A percentile compares a stretch with the other conserved stretches of the same genome.
phyloP scores from a whole-genome alignment of 2,329 filamentous ascomycete genomes.

The Thelonectria olida region DNA sequence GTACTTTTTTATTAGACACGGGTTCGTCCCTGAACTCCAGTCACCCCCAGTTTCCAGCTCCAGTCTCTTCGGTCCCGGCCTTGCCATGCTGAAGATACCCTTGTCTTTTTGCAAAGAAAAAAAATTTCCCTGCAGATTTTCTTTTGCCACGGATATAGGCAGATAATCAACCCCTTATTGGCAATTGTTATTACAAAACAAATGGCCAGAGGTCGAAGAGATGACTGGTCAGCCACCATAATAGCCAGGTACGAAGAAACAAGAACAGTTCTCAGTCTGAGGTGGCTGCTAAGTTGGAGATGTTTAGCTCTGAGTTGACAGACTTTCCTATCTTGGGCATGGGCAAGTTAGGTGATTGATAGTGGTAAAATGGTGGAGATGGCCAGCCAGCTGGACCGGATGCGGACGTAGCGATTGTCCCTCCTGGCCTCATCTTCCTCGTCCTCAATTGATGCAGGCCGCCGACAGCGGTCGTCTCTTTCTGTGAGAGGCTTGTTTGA shows the following conservation, averaged over 20 bases:
- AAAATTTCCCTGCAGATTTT: not conserved
- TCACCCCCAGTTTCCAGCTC: not conserved
- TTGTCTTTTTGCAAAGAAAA: conserved; percentile 11
- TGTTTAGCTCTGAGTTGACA: not conserved
- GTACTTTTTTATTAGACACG: conserved; percentile 26
- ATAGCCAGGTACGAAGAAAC: too few species aligned
- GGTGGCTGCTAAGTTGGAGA: not conserved
- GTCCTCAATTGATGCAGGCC: not conserved
- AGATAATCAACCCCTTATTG: not conserved
- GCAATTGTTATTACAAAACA: not conserved
- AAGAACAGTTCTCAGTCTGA: too few species aligned
- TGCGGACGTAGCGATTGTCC: conserved; percentile 2
- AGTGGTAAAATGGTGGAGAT: conserved; percentile 27
- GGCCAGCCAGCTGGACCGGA: conserved; percentile 8
- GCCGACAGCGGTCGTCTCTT: conserved; percentile 7
- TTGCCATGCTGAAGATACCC: conserved; percentile 8
- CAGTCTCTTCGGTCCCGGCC: not conserved
- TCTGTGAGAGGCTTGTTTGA: not conserved
- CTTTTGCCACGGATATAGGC: not conserved
- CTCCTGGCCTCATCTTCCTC: not conserved
- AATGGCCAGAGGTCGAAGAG: not conserved
- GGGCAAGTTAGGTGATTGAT: conserved; percentile 37
- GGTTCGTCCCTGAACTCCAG: conserved; percentile 25
- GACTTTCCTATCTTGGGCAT: conserved; percentile 18
- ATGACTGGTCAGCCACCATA: not conserved